phyloP scores from a whole-genome alignment of 176 grass and related monocot genomes.

The sorghum (Sorghum bicolor) region Sorghum_bicolor_NCBIv3 NC_012872.2:57030501-57031000 shows the following conservation, averaged over 20 bases:
- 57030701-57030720: constrained; percentile 74
- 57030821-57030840: constrained; percentile 49
- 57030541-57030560: constrained; percentile 75
- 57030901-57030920: constrained; percentile 57
- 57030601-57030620: constrained; percentile 74
- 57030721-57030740: constrained; percentile 81
- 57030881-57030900: constrained; percentile 80
- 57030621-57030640: constrained; percentile 72
- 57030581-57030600: constrained; percentile 75
- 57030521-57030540: constrained; percentile 76
- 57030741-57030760: constrained; percentile 70
- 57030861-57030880: constrained; percentile 75
- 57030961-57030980: not conserved
- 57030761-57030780: constrained; percentile 52
- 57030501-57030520: constrained; percentile 78
- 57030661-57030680: constrained; percentile 74
- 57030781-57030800: constrained; percentile 55
- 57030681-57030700: constrained; percentile 71
- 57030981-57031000: too few relatives aligned
- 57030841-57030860: constrained; percentile 70
- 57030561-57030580: constrained; percentile 77
- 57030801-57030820: constrained; percentile 39
- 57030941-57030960: not conserved
- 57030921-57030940: constrained; percentile 62
- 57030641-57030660: constrained; percentile 84